Evolutionary conservation across 163 green algal genomes (phyloP), one percentile per base, ranked within the genome.

Genomic region (Scenedesmus sp.): DNA sequence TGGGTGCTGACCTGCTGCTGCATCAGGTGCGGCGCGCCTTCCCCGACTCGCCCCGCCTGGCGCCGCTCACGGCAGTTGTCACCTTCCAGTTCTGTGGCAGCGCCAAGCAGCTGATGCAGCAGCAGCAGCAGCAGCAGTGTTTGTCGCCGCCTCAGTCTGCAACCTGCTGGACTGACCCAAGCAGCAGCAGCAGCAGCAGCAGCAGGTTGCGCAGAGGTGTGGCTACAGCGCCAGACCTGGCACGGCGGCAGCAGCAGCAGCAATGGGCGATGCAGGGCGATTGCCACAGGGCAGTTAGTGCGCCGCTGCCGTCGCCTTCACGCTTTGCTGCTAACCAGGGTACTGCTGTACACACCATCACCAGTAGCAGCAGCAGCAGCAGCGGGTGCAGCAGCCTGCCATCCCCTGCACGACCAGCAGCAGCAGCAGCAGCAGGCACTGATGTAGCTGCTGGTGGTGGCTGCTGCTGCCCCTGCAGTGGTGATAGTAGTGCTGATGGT

Each of bases 71-170:
- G 46, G 92, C 92, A 67, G 88, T 91, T 0, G 91, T 92, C 62
- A 94, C 88, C 16, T 93, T 91, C 52, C 92, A 94, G 92, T 92
- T 92, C 70, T 90, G 81, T 56, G 88, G 81, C 3, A 12, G 16
- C 18, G 60, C 81, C 16, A 34, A 74, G 88, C 81, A 76, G 34
- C 83, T 74, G 13, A 70, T 85, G 81, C 60, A 26, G 88, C 46
- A 74, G n/a, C 16, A 84, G 81, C 64, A 57, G 77, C 77, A 88
- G 88, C 60, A 74, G 55, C 87, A 91, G 87, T 20, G 79, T 1
- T 13, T n/a, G 12, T 2, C 3, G 54, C n/a, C 3, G 9, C 13
- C 77, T n/a, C 26, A 3, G 77, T 56, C 23, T 46, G 34, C 34
- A 46, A 46, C 34, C 2, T 79, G 70, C 70, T 52, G 70, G 70